Conservation (phyloP, 345 rosid species). For the Fremontodendron californicum region DNA sequence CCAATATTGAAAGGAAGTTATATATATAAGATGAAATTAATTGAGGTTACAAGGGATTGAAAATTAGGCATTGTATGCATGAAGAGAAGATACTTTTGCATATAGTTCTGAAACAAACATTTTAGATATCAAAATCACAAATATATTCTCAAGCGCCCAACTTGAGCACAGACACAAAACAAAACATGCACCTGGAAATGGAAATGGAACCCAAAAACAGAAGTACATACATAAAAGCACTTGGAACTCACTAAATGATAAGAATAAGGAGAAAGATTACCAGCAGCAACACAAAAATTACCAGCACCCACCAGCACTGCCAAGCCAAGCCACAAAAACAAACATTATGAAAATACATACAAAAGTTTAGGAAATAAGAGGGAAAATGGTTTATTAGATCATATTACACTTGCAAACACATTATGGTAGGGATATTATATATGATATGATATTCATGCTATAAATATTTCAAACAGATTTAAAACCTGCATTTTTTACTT, state of each 20-base stretch:
- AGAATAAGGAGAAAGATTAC: constrained; percentile 41
- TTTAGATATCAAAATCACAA: neutral
- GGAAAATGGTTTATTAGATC: neutral
- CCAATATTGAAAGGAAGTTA: too few species aligned
- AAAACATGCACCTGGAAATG: neutral
- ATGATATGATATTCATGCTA: neutral
- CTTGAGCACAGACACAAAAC: neutral
- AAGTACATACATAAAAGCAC: neutral
- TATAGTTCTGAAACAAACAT: too few species aligned
- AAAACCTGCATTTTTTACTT: neutral
- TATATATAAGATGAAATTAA: too few species aligned
- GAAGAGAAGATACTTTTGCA: too few species aligned
- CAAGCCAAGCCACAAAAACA: constrained; percentile 8
- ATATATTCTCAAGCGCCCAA: neutral
- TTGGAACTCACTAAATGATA: constrained; percentile 31
- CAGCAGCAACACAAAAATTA: constrained; percentile 37
- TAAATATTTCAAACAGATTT: neutral
- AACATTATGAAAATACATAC: neutral
- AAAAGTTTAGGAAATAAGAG: neutral
- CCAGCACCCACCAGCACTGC: constrained; percentile 80
- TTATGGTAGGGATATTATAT: too few species aligned
- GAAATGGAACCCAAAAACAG: neutral
- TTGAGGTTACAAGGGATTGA: too few species aligned
- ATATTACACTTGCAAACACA: neutral
- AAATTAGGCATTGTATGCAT: too few species aligned